phyloP scores from a whole-genome alignment of 2,329 filamentous ascomycete genomes.

The Nectriaceae sp. region DNA sequence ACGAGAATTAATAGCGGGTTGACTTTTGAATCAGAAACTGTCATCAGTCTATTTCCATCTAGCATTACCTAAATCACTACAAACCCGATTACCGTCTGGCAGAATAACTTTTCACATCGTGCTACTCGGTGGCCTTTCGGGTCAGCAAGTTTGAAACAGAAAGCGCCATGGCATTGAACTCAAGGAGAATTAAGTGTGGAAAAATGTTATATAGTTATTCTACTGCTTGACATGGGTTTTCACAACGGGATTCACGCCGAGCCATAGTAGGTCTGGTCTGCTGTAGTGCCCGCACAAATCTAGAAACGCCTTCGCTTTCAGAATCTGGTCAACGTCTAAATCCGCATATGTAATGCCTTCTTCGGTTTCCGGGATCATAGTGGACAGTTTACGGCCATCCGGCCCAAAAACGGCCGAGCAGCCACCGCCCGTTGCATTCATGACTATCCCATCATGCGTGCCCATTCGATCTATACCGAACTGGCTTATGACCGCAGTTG shows the following conservation, averaged over 20 bases:
- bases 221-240: neutral
- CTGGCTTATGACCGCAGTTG: constrained; percentile 33
- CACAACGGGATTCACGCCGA: constrained; percentile 16
- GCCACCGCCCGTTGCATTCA: constrained; percentile 10
- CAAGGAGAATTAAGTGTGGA: no score
- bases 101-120: no score
- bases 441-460: constrained; percentile 35
- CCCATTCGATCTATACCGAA: constrained; percentile 41
- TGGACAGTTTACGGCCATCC: constrained; percentile 9
- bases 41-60: no score
- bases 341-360: constrained; percentile 53
- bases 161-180: no score
- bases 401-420: constrained; percentile 9
- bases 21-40: no score
- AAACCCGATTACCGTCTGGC: no score
- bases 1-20: no score
- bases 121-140: no score
- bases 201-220: no score
- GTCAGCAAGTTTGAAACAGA: no score
- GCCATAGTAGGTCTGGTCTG: constrained; percentile 41
- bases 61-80: no score
- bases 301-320: constrained; percentile 40
- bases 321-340: constrained; percentile 44
- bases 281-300: constrained; percentile 36
- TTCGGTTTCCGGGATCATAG: neutral